Evolutionary conservation across 306 rosid species (phyloP).

Genomic region (Casuarina glauca): DNA sequence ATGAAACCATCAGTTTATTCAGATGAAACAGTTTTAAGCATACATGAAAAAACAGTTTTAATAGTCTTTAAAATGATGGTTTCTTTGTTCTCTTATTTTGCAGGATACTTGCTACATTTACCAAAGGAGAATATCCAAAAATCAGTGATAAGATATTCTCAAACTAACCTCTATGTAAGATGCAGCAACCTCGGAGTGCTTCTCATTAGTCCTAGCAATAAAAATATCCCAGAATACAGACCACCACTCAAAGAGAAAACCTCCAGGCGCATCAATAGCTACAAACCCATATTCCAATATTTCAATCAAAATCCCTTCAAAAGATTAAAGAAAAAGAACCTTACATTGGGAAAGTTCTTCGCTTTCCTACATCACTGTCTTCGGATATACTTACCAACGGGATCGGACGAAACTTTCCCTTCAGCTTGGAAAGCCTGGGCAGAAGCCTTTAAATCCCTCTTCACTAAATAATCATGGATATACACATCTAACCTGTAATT

Average conservation of each 20-base stretch:
- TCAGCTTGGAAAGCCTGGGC: conserved; percentile 98
- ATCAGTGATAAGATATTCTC: conserved; percentile 1
- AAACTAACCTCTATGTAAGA: conserved; percentile 93
- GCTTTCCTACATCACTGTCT: conserved; percentile 7
- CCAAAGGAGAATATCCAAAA: neutral
- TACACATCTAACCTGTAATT: conserved; percentile 92
- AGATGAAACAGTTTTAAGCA: neutral
- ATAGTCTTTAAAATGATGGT: conserved; percentile 12
- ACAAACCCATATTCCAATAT: conserved; percentile 37
- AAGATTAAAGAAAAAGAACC: conserved; percentile 3
- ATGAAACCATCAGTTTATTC: neutral
- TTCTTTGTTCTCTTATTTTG: neutral
- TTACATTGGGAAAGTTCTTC: conserved; percentile 9
- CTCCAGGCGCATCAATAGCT: conserved; percentile 99
- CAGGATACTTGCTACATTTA: neutral
- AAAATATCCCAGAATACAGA: conserved; percentile 99
- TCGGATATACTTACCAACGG: conserved; percentile 74
- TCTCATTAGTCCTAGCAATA: conserved; percentile 98
- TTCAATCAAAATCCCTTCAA: conserved; percentile 12
- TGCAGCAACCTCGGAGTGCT: conserved; percentile 98
- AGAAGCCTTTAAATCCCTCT: conserved; percentile 95
- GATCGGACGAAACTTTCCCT: conserved; percentile 99
- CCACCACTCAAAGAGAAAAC: conserved; percentile 99
- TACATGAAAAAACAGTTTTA: neutral
- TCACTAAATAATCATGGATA: conserved; percentile 91